Evolutionary conservation across 805 yeast species (phyloP), one percentile per base, ranked within the genome.

Genomic region (Millerozyma acaciae): DNA sequence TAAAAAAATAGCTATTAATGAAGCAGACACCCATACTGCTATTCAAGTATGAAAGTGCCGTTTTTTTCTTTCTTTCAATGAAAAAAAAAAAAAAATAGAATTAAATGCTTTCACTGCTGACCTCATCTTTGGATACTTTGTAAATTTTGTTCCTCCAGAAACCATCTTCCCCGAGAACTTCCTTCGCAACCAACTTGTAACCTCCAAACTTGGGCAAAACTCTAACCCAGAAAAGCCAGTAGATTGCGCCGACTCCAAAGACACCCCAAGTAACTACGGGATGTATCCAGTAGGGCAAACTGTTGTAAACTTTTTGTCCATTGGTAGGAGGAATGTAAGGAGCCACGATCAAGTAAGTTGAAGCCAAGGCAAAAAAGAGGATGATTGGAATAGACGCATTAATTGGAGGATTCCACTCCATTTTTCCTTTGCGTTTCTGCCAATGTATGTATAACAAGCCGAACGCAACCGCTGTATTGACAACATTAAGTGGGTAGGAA

Each of bases 191-290:
- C 45, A 80, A 59, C 19, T 60, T 60, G 60, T 80, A 80, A 6
- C 71, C 69, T 21, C 77, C 75, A 16, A 48, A 60, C 35, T 47
- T 51, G 27, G 94, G 94, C 44, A 80, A 55, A 1, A 79, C 31
- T 37, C 59, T 60, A 26, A 78, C 68, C 83, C 86, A 79, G 12
- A 78, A 50, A 6, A 78, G 38, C 82, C 87, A 84, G 62, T 83
- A 84, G 1, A 70, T 44, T 22, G 70, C 74, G 42, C 86, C 90
- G 30, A 78, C 53, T 9, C 69, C 81, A 46, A 80, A 79, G 28
- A 84, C 68, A 43, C 82, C 88, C 78, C 87, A 74, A 8, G 88
- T 80, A n/a, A 82, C 85, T 31, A 84, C 93, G 52, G 87, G 79
- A 55, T 83, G 89, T 36, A 79, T 68, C 70, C 77, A 84, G 62